Conservation (phyloP, 768 basidiomycete genomes). For the Hygrocybe coccinea region DNA sequence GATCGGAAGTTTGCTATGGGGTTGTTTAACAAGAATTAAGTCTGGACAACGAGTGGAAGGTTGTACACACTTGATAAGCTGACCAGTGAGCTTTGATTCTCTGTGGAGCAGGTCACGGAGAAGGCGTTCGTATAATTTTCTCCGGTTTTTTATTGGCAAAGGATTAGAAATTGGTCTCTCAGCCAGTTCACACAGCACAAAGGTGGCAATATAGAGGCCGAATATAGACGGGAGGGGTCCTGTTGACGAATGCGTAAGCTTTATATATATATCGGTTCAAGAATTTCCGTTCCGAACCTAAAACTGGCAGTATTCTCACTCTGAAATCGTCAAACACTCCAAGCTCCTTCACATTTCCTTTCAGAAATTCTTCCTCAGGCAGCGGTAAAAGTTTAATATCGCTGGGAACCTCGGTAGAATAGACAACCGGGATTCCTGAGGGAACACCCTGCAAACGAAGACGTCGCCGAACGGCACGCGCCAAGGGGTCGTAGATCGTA, state of each 20-base stretch:
- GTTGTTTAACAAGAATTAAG: no score
- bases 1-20: constrained; percentile 72
- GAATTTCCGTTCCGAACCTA: constrained; percentile 45
- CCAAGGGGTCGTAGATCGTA: constrained; percentile 92
- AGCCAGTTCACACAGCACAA: constrained; percentile 80
- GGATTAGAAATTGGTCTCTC: constrained; percentile 80
- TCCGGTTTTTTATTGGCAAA: constrained; percentile 78
- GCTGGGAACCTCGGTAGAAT: constrained; percentile 89
- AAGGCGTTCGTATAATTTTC: constrained; percentile 77
- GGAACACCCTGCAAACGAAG: constrained; percentile 58
- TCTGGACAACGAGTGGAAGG: neutral
- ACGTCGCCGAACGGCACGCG: constrained; percentile 80
- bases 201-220: constrained; percentile 85
- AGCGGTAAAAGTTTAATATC: constrained; percentile 87
- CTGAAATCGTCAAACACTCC: constrained; percentile 89
- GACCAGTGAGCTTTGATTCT: constrained; percentile 64
- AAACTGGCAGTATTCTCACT: constrained; percentile 87
- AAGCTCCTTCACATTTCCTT: constrained; percentile 84
- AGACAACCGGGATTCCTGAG: constrained; percentile 81
- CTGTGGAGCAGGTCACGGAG: constrained; percentile 70
- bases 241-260: constrained; percentile 16
- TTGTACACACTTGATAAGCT: constrained; percentile 52
- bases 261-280: neutral
- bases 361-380: constrained; percentile 86
- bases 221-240: constrained; percentile 87